Evolutionary conservation across 1,284 basidiomycete species (phyloP), one percentile per base, ranked within the genome.

Genomic region (Moesziomyces sp.): DNA sequence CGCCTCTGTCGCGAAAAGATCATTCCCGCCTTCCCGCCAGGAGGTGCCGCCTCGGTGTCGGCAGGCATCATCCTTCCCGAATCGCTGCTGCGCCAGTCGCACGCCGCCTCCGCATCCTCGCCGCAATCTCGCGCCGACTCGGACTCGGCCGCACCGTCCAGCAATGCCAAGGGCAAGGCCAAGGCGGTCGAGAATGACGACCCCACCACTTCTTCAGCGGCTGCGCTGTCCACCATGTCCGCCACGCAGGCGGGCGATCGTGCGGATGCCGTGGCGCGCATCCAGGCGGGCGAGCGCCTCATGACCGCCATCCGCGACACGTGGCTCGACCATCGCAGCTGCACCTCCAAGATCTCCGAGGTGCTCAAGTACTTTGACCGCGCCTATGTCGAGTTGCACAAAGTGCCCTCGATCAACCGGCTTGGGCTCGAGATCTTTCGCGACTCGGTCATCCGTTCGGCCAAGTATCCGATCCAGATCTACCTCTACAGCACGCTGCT

Each of bases 291-390:
- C 1, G 95, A 97, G 82, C 86, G 90, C 48, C 88, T 98, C 63
- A 86, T 98, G 79, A 94, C 92, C 81, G 91, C 93, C 14, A 79
- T 97, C 65, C 89, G 90, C 79, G 88, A 89, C 47, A 91, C 96
- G 2, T 99, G 97, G 96, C 92, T 96, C 66, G 94, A 98, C 83
- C 96, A 99, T 85, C 90, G 88, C 7, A 90, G 91, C 14, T 94
- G 91, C 84, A 93, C 98, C 92, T 88, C 88, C 46, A 94, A 95
- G 83, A 85, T 99, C 61, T 89, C 91, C 42, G 94, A 95, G 82
- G 90, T 99, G 38, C 87, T 99, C 75, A 93, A 93, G 82, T 99
- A 99, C 84, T 96, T 99, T 92, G 82, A 83, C 43, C 79, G 81
- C 30, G 80, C 81, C 46, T 83, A 83, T 28, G 82, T 83, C n/a